Conservation (phyloP, 208 protist genomes). For the Trypanosoma scelopori region DNA sequence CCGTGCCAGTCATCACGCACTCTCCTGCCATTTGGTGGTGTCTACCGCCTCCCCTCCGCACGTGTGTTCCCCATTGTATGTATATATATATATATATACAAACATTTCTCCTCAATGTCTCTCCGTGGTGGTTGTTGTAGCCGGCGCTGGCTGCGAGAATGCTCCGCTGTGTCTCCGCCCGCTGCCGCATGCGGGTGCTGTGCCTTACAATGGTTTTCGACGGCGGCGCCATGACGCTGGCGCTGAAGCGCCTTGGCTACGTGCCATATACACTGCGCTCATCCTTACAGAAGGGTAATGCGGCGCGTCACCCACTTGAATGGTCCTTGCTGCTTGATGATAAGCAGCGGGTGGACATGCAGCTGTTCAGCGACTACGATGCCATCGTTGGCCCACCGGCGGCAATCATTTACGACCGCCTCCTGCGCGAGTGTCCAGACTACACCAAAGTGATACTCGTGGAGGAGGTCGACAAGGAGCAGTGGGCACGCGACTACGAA, state of each 20-base stretch:
- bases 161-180: constrained; percentile 7
- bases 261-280: constrained; percentile 60
- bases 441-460: constrained; percentile 84
- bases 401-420: constrained; percentile 48
- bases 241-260: constrained; percentile 62
- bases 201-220: constrained; percentile 72
- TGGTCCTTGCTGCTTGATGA: constrained; percentile 50
- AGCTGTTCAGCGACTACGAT: constrained; percentile 57
- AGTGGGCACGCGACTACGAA: constrained; percentile 48
- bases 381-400: constrained; percentile 56
- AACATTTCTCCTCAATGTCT: constrained; percentile 1
- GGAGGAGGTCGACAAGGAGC: constrained; percentile 58
- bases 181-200: constrained; percentile 49
- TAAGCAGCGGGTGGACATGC: constrained; percentile 24
- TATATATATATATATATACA: neutral
- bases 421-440: constrained; percentile 53
- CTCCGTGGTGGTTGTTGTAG: neutral
- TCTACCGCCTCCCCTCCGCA: no score
- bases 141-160: neutral
- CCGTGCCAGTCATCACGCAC: no score
- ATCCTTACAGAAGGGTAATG: constrained; percentile 50
- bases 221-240: constrained; percentile 53
- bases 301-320: constrained; percentile 44
- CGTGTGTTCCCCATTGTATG: no score
- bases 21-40: no score